Evolutionary conservation across 345 rosid genomes (phyloP), one percentile per base, ranked within the genome.

Genomic region (Cochlearia excelsa): DNA sequence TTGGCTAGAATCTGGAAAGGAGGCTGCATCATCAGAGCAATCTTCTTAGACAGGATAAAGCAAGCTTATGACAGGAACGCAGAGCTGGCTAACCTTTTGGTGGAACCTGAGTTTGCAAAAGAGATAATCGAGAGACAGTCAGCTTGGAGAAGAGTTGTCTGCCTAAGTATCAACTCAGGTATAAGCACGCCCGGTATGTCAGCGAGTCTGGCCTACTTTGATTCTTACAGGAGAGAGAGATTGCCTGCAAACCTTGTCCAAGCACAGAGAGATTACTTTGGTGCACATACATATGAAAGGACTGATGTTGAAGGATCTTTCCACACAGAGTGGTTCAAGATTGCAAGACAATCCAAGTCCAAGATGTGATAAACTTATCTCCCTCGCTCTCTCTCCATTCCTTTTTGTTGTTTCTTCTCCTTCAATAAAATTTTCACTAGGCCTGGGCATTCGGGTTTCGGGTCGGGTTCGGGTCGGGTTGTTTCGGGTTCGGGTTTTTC

Each of bases 1-100:
- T 44, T 92, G 68, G 98, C 97, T 1, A 69, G 98, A 85, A 88
- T 92, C 47, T 92, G 97, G 98, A 92, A 92, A 76, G 98, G 98
- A n/a, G 98, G 96, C 37, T 88, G 98, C 47, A 88, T 86, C 7
- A 86, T 92, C 2, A 78, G 98, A 65, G 98, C 95, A 1, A 90
- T 92, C 70, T 88, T 88, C 66, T 77, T 92, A 81, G 95, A 92
- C 63, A 79, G 97, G 84, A 92, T 92, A 69, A 92, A 92, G 90
- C 69, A 78, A 78, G 94, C 98, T 54, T 92, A 88, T 65, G 85
- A 72, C 72, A 83, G 98, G 76, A 88, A 88, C 68, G 83, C 97
- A 3, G 78, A 72, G 64, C 72, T 92, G 74, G 81, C 95, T 2
- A 84, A 79, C 63, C 76, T 86, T 65, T 75, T 88, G 38, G 96